phyloP scores from a whole-genome alignment of 1,284 basidiomycete genomes.

The Spongiforma sp. region DNA sequence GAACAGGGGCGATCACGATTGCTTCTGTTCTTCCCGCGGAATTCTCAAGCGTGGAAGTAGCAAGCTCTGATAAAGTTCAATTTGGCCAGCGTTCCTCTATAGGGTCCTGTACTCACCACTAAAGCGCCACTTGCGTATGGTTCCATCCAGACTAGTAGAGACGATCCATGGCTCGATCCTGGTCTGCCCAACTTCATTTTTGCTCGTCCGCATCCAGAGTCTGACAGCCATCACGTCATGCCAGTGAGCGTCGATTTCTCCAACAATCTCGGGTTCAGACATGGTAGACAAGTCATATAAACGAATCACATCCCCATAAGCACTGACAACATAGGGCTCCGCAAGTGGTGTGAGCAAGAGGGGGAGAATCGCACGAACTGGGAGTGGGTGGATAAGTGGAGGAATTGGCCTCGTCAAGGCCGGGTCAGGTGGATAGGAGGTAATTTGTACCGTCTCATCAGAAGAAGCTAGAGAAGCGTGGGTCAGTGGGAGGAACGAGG shows the following conservation, averaged over 20 bases:
- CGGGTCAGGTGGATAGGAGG: slow-evolving; percentile 42
- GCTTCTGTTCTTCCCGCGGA: slow-evolving; percentile 29
- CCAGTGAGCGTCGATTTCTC: slow-evolving; percentile 83
- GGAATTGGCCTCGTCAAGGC: slow-evolving; percentile 41
- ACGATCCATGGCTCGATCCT: slow-evolving; percentile 77
- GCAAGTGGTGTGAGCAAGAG: slow-evolving; percentile 62
- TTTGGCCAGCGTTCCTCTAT: slow-evolving; percentile 2
- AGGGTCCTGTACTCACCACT: slow-evolving; percentile 52
- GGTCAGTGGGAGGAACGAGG: slow-evolving; percentile 6
- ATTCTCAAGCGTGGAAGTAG: slow-evolving; percentile 47
- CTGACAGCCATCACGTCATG: slow-evolving; percentile 81
- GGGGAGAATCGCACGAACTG: slow-evolving; percentile 77
- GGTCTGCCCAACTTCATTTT: slow-evolving; percentile 48
- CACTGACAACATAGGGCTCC: slow-evolving; percentile 78
- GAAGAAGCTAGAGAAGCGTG: slow-evolving; percentile 66
- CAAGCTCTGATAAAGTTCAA: slow-evolving; percentile 47
- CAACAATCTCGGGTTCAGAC: slow-evolving; percentile 68
- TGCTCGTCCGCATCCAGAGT: slow-evolving; percentile 66
- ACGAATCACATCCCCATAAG: slow-evolving; percentile 81
- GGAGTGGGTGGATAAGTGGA: slow-evolving; percentile 66
- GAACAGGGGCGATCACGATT: slow-evolving; percentile 26
- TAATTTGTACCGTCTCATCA: slow-evolving; percentile 81
- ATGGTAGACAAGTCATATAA: slow-evolving; percentile 70
- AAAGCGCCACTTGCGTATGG: slow-evolving; percentile 83
- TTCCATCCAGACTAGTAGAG: slow-evolving; percentile 84